phyloP scores from a whole-genome alignment of 306 rosid genomes.

The Vigna unguiculata region DNA sequence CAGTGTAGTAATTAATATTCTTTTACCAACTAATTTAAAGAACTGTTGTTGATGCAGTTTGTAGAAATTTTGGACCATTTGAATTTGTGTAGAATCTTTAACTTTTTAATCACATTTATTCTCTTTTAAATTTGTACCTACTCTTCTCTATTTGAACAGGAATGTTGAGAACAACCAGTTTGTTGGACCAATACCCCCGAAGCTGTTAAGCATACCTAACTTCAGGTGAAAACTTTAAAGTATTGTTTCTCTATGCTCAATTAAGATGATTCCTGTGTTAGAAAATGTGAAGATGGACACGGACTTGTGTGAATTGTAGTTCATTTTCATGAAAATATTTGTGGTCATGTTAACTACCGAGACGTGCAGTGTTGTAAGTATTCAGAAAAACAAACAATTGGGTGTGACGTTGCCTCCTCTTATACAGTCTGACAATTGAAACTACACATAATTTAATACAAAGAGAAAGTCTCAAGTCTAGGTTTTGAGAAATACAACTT shows the following conservation, averaged over 20 bases:
- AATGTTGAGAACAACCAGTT: slow-evolving; percentile 84
- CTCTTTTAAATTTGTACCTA: slow-evolving; percentile 3
- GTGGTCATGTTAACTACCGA: slow-evolving; percentile 6
- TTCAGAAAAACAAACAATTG: slow-evolving; percentile 23
- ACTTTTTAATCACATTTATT: slow-evolving; percentile 13
- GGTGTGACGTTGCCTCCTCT: slow-evolving; percentile 22
- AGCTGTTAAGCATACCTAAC: slow-evolving; percentile 72
- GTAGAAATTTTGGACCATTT: slow-evolving; percentile 8
- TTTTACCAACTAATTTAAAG: slow-evolving; percentile 36
- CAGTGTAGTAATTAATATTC: not conserved
- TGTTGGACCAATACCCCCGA: slow-evolving; percentile 82
- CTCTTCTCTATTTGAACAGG: slow-evolving; percentile 64
- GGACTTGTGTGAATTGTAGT: slow-evolving; percentile 26
- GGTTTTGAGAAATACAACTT: not conserved
- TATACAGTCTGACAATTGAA: slow-evolving; percentile 27
- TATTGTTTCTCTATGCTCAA: slow-evolving; percentile 38
- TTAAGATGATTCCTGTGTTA: slow-evolving; percentile 34
- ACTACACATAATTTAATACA: slow-evolving; percentile 1
- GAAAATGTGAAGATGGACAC: slow-evolving; percentile 36
- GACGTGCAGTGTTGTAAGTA: slow-evolving; percentile 9
- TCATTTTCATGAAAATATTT: slow-evolving; percentile 14
- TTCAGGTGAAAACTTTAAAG: slow-evolving; percentile 60
- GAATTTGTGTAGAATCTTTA: slow-evolving; percentile 22
- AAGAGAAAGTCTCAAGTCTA: not conserved
- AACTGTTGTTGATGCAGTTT: slow-evolving; percentile 1